These are phyloP conservation scores for Albifimbria verrucaria DNA, from an alignment of 2,329 filamentous ascomycete genomes.

Conservation along the genomic window DNA sequence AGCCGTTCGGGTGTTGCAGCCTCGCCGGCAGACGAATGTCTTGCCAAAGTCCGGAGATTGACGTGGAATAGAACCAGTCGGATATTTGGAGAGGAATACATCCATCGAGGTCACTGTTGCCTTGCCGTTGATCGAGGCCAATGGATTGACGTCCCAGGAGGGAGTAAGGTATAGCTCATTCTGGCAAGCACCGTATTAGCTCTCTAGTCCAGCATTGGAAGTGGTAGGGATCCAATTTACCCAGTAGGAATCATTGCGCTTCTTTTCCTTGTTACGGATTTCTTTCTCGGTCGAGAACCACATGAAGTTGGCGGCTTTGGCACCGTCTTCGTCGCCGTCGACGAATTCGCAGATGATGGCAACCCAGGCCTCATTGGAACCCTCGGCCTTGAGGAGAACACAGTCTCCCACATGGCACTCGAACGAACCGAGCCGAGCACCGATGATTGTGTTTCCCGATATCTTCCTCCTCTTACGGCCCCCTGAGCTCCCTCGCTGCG, in stretches of 20 bases:
- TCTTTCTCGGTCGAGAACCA: slow-evolving; percentile 95
- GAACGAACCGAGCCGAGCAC: slow-evolving; percentile 78
- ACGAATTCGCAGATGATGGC: slow-evolving; percentile 83
- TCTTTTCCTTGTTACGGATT: slow-evolving; percentile 78
- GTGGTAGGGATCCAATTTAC: slow-evolving; percentile 32
- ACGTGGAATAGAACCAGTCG: slow-evolving; percentile 70
- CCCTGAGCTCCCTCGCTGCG: slow-evolving; percentile 20
- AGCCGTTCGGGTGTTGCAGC: slow-evolving; percentile 83
- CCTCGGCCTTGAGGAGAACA: slow-evolving; percentile 84
- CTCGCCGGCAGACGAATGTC: slow-evolving; percentile 84
- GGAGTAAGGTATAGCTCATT: slow-evolving; percentile 92
- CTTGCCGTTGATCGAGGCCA: slow-evolving; percentile 87
- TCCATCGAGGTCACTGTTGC: slow-evolving; percentile 74
- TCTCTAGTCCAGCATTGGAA: background rate
- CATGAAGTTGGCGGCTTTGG: slow-evolving; percentile 84
- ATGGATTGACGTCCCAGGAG: slow-evolving; percentile 80
- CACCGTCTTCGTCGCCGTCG: slow-evolving; percentile 60
- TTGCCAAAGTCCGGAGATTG: slow-evolving; percentile 75
- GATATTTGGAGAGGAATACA: slow-evolving; percentile 66
- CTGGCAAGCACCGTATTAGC: slow-evolving; percentile 29
- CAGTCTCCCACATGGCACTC: slow-evolving; percentile 78
- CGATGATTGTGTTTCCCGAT: slow-evolving; percentile 58
- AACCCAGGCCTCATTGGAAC: slow-evolving; percentile 85
- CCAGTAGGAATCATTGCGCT: slow-evolving; percentile 72
- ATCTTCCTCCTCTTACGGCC: slow-evolving; percentile 34